Percentiles rank a stretch among this genome's conserved stretches.
Evolutionary conservation across 805 yeast genomes (phyloP).

Genomic region (Wickerhamiella azyma): DNA sequence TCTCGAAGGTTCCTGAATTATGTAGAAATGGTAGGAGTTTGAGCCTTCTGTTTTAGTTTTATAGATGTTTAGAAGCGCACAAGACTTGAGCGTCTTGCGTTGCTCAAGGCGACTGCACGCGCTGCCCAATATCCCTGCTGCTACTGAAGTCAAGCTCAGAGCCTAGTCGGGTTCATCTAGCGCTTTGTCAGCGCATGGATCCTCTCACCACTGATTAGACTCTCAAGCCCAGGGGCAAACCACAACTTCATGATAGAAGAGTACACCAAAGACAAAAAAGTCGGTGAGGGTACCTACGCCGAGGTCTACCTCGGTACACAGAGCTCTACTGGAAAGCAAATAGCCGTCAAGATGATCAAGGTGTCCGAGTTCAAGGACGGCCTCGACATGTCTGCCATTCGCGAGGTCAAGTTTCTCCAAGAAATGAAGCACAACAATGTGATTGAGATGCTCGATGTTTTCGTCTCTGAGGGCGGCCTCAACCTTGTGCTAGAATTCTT

Average conservation of each 20-base stretch:
- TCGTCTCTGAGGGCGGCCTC: slow-evolving; percentile 46
- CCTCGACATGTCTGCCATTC: slow-evolving; percentile 88
- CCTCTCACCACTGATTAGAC: too few species aligned
- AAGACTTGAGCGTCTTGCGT: too few species aligned
- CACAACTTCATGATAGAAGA: not conserved
- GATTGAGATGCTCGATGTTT: slow-evolving; percentile 81
- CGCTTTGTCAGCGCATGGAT: too few species aligned
- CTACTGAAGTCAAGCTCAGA: too few species aligned
- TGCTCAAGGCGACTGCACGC: too few species aligned
- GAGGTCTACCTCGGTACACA: slow-evolving; percentile 73
- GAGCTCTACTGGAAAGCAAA: slow-evolving; percentile 37
- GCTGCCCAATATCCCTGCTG: too few species aligned
- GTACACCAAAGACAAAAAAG: slow-evolving; percentile 49
- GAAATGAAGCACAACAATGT: slow-evolving; percentile 75
- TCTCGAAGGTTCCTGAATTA: not conserved
- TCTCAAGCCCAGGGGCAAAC: too few species aligned
- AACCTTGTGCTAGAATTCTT: slow-evolving; percentile 86
- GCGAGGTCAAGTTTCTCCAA: slow-evolving; percentile 82
- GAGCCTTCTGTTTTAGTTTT: too few species aligned
- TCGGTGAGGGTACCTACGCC: slow-evolving; percentile 99
- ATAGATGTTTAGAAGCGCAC: too few species aligned
- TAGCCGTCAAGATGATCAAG: slow-evolving; percentile 93
- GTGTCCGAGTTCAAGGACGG: slow-evolving; percentile 93
- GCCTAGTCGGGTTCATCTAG: too few species aligned
- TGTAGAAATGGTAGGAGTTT: not conserved